Evolutionary conservation across 352 stramenopile genomes (phyloP).

Genomic region (Blastocystis sp.): DNA sequence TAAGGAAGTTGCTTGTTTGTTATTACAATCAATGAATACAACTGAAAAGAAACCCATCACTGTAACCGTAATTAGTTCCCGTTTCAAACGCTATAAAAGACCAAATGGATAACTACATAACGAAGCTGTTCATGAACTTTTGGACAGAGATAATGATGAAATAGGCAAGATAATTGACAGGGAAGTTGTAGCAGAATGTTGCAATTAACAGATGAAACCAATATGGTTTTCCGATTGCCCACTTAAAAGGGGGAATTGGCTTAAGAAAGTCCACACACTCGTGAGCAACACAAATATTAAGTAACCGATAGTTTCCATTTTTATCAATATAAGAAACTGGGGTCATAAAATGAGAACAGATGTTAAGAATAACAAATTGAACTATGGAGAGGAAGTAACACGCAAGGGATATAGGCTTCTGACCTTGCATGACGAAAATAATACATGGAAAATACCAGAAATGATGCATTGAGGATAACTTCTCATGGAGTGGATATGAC

Average conservation of each 20-base stretch:
- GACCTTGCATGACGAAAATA: constrained; percentile 28
- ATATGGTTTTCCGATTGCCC: not conserved
- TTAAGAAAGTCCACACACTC: constrained; percentile 28
- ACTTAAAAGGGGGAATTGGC: constrained; percentile 62
- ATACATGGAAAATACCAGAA: constrained; percentile 65
- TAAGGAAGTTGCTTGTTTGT: no score
- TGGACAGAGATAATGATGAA: constrained; percentile 10
- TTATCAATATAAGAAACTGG: not conserved
- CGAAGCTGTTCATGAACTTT: not conserved
- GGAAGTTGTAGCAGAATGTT: constrained; percentile 55
- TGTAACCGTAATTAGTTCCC: no score
- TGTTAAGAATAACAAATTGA: constrained; percentile 29
- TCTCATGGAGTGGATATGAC: not conserved
- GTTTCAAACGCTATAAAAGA: no score
- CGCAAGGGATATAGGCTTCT: constrained; percentile 2
- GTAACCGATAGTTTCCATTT: not conserved
- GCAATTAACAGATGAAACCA: constrained; percentile 27
- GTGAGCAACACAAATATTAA: constrained; percentile 45
- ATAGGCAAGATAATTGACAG: constrained; percentile 56
- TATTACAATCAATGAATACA: no score
- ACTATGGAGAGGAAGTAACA: constrained; percentile 57
- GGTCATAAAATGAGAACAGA: constrained; percentile 19
- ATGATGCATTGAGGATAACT: constrained; percentile 51
- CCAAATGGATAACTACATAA: not conserved
- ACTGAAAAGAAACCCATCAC: no score